Conservation (phyloP, 2,329 filamentous ascomycete species). For the Rhinocladiella similis region DNA sequence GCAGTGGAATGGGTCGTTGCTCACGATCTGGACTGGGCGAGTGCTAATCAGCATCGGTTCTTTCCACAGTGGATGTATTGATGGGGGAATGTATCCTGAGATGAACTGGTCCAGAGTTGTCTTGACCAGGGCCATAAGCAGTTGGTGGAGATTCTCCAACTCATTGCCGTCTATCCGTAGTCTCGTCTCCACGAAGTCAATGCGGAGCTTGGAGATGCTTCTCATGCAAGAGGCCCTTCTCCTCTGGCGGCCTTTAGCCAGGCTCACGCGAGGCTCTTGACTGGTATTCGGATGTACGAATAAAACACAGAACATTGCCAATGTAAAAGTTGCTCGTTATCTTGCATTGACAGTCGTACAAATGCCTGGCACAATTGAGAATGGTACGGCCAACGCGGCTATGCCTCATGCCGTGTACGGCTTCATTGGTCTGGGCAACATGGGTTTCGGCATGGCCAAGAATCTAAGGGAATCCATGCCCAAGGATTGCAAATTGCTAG, state of each 20-base stretch:
- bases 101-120: too few relatives aligned
- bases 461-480: conserved; percentile 40
- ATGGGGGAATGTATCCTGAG: neutral
- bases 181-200: neutral
- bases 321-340: too few relatives aligned
- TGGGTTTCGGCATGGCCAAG: conserved; percentile 44
- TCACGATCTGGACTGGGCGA: neutral
- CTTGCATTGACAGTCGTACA: neutral
- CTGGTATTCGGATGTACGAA: neutral
- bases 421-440: conserved; percentile 50
- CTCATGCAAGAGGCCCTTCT: neutral
- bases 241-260: too few relatives aligned
- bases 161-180: too few relatives aligned
- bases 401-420: conserved; percentile 35
- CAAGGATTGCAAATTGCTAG: conserved; percentile 33
- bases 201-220: neutral
- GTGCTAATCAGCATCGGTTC: neutral
- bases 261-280: too few relatives aligned
- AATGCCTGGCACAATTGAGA: neutral
- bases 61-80: neutral
- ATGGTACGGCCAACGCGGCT: neutral
- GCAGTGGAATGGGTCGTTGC: neutral
- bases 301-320: neutral
- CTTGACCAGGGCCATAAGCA: too few relatives aligned
- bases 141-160: neutral